These are phyloP conservation scores for Claviceps sorghi DNA, from an alignment of 2,329 filamentous ascomycete species.

Conservation along the genomic window DNA sequence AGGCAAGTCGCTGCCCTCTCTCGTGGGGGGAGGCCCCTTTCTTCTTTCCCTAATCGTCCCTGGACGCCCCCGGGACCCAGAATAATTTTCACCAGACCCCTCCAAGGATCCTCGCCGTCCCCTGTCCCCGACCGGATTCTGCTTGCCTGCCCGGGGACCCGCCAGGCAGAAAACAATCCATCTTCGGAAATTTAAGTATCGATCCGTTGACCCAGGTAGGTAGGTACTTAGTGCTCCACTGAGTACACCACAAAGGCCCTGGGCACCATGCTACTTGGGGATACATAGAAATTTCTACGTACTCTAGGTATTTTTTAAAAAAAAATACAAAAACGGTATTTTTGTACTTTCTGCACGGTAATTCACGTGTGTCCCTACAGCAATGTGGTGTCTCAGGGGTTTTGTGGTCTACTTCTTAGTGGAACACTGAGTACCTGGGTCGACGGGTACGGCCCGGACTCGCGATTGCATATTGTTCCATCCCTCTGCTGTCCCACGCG, in stretches of 20 bases:
- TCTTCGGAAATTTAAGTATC: constrained; percentile 4
- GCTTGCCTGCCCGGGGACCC: constrained; percentile 1
- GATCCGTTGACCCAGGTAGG: no score
- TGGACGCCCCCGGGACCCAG: constrained; percentile 15
- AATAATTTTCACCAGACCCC: constrained; percentile 29
- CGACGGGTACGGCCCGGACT: constrained; percentile 16
- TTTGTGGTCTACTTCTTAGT: no score
- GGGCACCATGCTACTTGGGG: no score
- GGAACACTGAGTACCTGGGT: no score
- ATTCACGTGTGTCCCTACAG: no score
- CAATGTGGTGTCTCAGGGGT: no score
- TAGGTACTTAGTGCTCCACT: no score
- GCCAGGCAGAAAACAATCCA: background rate
- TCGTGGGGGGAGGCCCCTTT: background rate
- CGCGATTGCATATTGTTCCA: constrained; percentile 14
- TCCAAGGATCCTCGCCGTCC: constrained; percentile 17
- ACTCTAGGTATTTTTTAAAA: no score
- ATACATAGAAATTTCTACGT: no score
- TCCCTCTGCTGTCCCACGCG: constrained; percentile 9
- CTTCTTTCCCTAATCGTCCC: background rate
- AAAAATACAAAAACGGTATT: no score
- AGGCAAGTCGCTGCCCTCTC: background rate
- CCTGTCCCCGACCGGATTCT: constrained; percentile 11
- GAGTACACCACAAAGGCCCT: no score
- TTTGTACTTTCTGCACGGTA: no score